Evolutionary conservation across 1,284 basidiomycete species (phyloP).

Genomic region (Pisolithus thermaeus): DNA sequence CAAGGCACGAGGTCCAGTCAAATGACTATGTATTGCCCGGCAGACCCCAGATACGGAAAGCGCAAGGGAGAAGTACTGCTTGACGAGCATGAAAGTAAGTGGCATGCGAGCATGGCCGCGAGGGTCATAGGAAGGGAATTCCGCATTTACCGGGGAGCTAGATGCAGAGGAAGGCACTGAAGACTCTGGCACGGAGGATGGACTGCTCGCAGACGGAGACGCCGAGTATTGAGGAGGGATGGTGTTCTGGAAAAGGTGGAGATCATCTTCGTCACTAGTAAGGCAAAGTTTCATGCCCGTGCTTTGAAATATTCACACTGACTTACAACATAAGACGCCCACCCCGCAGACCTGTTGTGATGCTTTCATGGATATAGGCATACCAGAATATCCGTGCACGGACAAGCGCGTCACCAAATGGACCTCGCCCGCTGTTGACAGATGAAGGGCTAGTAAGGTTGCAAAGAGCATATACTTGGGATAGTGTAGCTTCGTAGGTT

Average conservation of each 20-base stretch:
- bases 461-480: conserved; percentile 69
- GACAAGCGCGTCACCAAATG: conserved; percentile 55
- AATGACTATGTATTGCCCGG: conserved; percentile 63
- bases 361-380: conserved; percentile 74
- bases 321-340: conserved; percentile 70
- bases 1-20: conserved; percentile 71
- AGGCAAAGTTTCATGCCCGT: conserved; percentile 6
- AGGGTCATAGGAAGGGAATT: conserved; percentile 26
- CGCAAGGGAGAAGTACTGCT: conserved; percentile 50
- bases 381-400: conserved; percentile 84
- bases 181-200: conserved; percentile 18
- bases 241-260: conserved; percentile 53
- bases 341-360: conserved; percentile 73
- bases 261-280: conserved; percentile 25
- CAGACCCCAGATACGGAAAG: conserved; percentile 69
- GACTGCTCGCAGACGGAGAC: conserved; percentile 23
- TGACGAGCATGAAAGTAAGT: conserved; percentile 22
- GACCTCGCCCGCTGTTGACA: conserved; percentile 45
- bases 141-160: conserved; percentile 28
- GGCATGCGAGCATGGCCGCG: conserved; percentile 28
- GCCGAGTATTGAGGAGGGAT: conserved; percentile 40
- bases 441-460: conserved; percentile 42
- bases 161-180: conserved; percentile 20
- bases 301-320: neutral
- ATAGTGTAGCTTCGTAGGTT: conserved; percentile 58